A percentile compares a stretch with the other conserved stretches of the same genome.
Conservation (phyloP, 306 rosid species). For the Urtica urens region DNA sequence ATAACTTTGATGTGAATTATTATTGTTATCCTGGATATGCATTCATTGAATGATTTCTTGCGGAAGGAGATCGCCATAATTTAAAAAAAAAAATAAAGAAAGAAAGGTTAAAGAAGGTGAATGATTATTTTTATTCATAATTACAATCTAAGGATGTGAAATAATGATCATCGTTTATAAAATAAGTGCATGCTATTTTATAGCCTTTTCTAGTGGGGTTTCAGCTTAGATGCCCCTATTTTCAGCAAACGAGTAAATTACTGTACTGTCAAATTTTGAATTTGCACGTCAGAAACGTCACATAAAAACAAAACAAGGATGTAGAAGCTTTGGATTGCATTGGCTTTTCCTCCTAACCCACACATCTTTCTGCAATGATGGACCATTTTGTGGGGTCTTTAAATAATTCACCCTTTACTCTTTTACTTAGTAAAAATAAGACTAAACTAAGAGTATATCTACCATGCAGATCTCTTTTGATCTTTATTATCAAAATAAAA, state of each 20-base stretch:
- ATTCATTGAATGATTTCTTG: slow-evolving; percentile 6
- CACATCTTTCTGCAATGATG: too few species aligned
- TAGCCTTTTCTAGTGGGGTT: not conserved
- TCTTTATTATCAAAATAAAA: too few species aligned
- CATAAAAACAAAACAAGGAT: not conserved
- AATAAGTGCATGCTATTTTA: not conserved
- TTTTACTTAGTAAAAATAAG: too few species aligned
- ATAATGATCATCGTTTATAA: not conserved
- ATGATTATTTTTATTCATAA: not conserved
- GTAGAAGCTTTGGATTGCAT: too few species aligned
- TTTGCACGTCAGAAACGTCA: not conserved
- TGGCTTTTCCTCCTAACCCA: too few species aligned
- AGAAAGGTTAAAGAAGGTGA: not conserved
- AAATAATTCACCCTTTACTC: too few species aligned
- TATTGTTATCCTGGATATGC: not conserved
- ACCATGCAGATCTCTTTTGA: too few species aligned
- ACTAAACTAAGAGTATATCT: too few species aligned
- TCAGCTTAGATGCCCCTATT: not conserved
- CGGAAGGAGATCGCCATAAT: not conserved
- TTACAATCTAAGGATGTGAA: not conserved
- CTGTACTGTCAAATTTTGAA: not conserved
- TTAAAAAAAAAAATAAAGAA: too few species aligned
- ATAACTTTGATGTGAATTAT: not conserved
- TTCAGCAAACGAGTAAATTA: not conserved
- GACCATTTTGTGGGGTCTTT: too few species aligned